Evolutionary conservation across 1,284 basidiomycete species (phyloP).

Genomic region (Xerocomus nothofagi): DNA sequence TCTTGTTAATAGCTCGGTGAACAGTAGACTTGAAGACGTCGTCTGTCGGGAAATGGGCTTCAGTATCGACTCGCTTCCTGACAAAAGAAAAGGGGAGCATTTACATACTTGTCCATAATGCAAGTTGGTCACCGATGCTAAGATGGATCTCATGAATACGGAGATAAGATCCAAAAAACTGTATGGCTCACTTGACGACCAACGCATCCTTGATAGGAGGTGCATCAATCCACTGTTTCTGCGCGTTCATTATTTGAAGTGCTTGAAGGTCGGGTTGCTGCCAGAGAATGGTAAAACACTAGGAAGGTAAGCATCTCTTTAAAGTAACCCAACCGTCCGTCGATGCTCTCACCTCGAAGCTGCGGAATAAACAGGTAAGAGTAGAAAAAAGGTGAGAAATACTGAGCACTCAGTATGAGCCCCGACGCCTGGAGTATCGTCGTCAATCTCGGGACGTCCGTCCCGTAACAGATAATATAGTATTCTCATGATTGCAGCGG

Average conservation of each 20-base stretch:
- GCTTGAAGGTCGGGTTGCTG: conserved; percentile 64
- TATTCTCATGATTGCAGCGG: conserved; percentile 77
- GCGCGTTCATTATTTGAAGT: conserved; percentile 67
- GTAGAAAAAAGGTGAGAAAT: conserved; percentile 16
- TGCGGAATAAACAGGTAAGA: conserved; percentile 23
- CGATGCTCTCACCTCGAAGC: conserved; percentile 52
- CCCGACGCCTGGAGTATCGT: conserved; percentile 74
- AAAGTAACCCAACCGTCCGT: too few species aligned
- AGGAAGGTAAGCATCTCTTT: conserved; percentile 55
- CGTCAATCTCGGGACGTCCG: conserved; percentile 47
- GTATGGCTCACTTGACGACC: conserved; percentile 40
- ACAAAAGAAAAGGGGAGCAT: conserved; percentile 22
- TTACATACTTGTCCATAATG: conserved; percentile 81
- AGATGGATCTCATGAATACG: background rate
- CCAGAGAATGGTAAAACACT: conserved; percentile 83
- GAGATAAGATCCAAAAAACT: background rate
- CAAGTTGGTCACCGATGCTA: conserved; percentile 84
- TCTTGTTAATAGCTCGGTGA: conserved; percentile 80
- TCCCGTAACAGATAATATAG: conserved; percentile 80
- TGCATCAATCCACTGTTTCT: conserved; percentile 63
- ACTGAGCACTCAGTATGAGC: conserved; percentile 68
- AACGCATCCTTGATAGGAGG: conserved; percentile 58
- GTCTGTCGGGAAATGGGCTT: conserved; percentile 44
- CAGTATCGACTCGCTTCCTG: background rate
- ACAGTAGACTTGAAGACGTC: conserved; percentile 86